phyloP scores from a whole-genome alignment of 1,284 basidiomycete genomes.

The Ustilago vetiveriae region DNA sequence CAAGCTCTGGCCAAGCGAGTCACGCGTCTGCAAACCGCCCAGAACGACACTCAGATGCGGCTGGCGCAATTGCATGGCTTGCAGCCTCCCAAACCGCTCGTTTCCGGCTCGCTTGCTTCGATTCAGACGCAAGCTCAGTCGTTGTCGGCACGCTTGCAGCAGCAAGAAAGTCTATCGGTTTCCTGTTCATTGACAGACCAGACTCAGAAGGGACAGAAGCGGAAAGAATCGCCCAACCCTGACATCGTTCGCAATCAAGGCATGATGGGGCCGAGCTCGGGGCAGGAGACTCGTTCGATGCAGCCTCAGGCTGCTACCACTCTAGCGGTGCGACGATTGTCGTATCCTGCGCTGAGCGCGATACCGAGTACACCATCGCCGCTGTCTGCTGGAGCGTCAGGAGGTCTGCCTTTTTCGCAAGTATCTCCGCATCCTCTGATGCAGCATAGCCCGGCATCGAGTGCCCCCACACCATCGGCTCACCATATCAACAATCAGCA shows the following conservation, averaged over 20 bases:
- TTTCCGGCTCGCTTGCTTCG: background rate
- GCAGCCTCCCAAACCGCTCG: constrained; percentile 18
- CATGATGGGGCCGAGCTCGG: too few species aligned
- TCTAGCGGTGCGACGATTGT: constrained; percentile 3
- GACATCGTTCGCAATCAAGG: background rate
- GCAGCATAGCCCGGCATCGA: constrained; percentile 16
- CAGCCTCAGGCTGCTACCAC: background rate
- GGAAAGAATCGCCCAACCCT: constrained; percentile 7
- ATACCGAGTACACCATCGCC: background rate
- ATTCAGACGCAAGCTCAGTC: background rate
- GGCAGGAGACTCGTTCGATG: background rate
- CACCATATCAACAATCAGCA: background rate
- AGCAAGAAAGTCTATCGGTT: constrained; percentile 1
- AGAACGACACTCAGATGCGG: constrained; percentile 34
- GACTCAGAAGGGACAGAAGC: constrained; percentile 6
- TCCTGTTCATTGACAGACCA: background rate
- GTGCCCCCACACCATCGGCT: constrained; percentile 9
- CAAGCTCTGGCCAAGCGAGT: constrained; percentile 28
- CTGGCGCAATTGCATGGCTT: constrained; percentile 40
- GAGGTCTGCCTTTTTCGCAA: constrained; percentile 8
- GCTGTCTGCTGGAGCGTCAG: background rate
- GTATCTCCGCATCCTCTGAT: constrained; percentile 6
- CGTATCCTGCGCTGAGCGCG: background rate
- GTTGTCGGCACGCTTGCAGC: background rate
- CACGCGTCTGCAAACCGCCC: constrained; percentile 27